Evolutionary conservation across 371 early-diverging fungal species (phyloP).

Genomic region (Chytridiales sp.): DNA sequence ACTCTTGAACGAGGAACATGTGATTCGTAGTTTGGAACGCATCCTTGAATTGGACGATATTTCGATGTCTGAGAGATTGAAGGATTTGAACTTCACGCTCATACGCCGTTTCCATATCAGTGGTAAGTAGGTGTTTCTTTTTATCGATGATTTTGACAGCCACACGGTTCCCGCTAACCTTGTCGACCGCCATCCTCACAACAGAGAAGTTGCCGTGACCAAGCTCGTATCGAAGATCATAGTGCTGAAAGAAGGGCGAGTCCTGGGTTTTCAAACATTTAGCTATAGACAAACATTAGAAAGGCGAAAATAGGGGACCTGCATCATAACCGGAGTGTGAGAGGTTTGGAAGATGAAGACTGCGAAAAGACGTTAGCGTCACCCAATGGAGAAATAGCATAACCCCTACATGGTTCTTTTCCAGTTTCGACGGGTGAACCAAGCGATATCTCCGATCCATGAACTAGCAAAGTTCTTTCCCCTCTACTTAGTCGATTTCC

Average conservation of each 20-base stretch:
- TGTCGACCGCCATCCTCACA: constrained; percentile 56
- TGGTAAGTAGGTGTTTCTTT: constrained; percentile 12
- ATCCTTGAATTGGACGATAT: constrained; percentile 26
- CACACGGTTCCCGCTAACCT: constrained; percentile 51
- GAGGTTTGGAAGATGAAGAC: constrained; percentile 20
- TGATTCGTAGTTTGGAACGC: constrained; percentile 68
- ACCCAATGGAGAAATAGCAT: background rate
- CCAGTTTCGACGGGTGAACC: background rate
- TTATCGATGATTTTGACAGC: constrained; percentile 69
- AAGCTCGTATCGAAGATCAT: constrained; percentile 14
- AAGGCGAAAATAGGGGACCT: background rate
- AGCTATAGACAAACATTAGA: background rate
- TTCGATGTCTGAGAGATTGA: constrained; percentile 15
- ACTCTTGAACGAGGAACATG: constrained; percentile 84
- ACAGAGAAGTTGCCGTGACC: constrained; percentile 56
- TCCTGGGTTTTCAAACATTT: background rate
- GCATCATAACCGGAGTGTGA: background rate
- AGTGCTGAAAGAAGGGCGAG: constrained; percentile 11
- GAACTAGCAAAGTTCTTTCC: constrained; percentile 19
- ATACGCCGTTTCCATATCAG: constrained; percentile 18
- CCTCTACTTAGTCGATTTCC: constrained; percentile 15
- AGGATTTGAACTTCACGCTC: constrained; percentile 29
- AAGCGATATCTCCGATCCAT: constrained; percentile 19
- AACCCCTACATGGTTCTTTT: constrained; percentile 6
- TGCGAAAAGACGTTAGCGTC: background rate